Evolutionary conservation across 331 rosid genomes (phyloP).

Genomic region (Pyrus hybrid): DNA sequence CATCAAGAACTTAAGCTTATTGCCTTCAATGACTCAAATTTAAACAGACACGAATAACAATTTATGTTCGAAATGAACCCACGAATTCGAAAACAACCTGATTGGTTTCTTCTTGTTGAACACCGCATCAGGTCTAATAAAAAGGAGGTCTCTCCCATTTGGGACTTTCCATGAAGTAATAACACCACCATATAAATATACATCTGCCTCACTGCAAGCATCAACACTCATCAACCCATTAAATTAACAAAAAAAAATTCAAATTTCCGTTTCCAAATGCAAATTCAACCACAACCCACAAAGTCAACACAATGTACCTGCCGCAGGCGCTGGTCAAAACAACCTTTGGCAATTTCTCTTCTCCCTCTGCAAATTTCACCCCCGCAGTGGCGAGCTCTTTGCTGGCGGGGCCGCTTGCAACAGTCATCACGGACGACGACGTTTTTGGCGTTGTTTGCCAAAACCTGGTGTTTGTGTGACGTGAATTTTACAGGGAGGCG

Average conservation of each 20-base stretch:
- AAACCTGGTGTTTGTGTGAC: background rate
- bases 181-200: conserved; percentile 73
- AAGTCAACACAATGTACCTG: conserved; percentile 35
- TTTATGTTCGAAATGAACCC: background rate
- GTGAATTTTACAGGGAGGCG: background rate
- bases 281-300: background rate
- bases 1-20: background rate
- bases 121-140: conserved; percentile 90
- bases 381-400: conserved; percentile 38
- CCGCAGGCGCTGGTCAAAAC: conserved; percentile 65
- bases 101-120: conserved; percentile 82
- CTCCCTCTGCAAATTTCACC: conserved; percentile 63
- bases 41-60: background rate
- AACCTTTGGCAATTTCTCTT: conserved; percentile 75
- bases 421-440: conserved; percentile 39
- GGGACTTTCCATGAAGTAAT: conserved; percentile 83
- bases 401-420: conserved; percentile 41
- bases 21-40: background rate
- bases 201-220: conserved; percentile 71
- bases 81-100: conserved; percentile 42
- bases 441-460: conserved; percentile 6
- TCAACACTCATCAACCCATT: background rate
- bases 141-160: conserved; percentile 72
- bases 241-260: background rate
- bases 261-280: background rate